Evolutionary conservation across 1,284 basidiomycete genomes (phyloP).

Genomic region (Fomitiporia mediterranea): DNA sequence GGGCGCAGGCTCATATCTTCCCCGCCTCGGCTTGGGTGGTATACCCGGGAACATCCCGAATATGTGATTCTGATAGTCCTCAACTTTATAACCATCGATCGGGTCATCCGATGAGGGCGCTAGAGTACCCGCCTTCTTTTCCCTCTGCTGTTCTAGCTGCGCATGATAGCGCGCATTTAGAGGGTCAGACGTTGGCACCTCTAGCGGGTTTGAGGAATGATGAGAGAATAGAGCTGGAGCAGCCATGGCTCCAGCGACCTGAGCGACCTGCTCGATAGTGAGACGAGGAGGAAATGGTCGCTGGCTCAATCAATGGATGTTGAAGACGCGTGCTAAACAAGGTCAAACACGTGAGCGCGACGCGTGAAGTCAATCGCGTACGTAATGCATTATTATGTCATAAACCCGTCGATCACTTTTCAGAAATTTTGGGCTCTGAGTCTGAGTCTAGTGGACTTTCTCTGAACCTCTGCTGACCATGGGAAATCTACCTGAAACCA

Average conservation of each 20-base stretch:
- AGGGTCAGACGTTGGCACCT: conserved; percentile 60
- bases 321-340: conserved; percentile 7
- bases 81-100: conserved; percentile 34
- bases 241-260: conserved; percentile 29
- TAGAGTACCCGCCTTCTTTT: conserved; percentile 25
- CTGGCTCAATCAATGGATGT: not conserved
- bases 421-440: too few relatives aligned
- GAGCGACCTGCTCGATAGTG: not conserved
- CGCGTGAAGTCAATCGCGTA: not conserved
- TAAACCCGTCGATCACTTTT: not conserved
- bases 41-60: conserved; percentile 12
- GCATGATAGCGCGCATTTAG: conserved; percentile 46
- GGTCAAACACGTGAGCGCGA: conserved; percentile 1
- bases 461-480: conserved; percentile 5
- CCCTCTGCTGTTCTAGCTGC: conserved; percentile 34
- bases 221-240: conserved; percentile 50
- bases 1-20: not conserved
- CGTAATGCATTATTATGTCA: not conserved
- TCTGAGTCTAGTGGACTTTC: too few relatives aligned
- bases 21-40: not conserved
- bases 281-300: not conserved
- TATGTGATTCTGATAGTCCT: conserved; percentile 51
- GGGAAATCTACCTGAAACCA: conserved; percentile 24
- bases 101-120: conserved; percentile 46
- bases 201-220: conserved; percentile 75